These are phyloP conservation scores for Mycena amicta DNA, from an alignment of 768 basidiomycete species.

Conservation along the genomic window DNA sequence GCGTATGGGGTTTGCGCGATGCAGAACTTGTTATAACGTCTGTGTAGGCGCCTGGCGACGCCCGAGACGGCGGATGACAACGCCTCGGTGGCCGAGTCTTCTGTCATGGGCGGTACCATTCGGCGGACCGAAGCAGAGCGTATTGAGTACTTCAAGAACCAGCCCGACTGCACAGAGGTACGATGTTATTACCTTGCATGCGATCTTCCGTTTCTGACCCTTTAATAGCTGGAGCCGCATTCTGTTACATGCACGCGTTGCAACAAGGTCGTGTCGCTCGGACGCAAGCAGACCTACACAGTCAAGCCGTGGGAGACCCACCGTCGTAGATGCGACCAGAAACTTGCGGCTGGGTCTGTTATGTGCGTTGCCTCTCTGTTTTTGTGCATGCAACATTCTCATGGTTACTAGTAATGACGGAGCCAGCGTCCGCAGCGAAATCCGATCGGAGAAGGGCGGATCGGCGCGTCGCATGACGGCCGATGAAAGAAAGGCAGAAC, in stretches of 20 bases:
- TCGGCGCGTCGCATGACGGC: conserved; percentile 31
- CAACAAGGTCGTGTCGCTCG: conserved; percentile 56
- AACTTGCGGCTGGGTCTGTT: conserved; percentile 30
- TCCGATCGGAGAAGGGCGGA: conserved; percentile 10
- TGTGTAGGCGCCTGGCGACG: conserved; percentile 24
- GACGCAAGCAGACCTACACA: conserved; percentile 55
- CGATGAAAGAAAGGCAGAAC: conserved; percentile 49
- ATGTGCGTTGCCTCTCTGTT: conserved; percentile 21
- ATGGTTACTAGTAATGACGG: conserved; percentile 12
- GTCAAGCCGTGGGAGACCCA: conserved; percentile 67
- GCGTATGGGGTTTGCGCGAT: neutral
- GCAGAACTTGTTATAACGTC: neutral
- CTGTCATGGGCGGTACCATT: conserved; percentile 39
- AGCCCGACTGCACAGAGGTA: conserved; percentile 53
- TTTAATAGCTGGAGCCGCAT: conserved; percentile 47
- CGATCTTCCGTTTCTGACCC: neutral
- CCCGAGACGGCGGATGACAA: conserved; percentile 51
- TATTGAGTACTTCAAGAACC: conserved; percentile 63
- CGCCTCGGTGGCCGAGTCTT: conserved; percentile 58
- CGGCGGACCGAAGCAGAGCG: conserved; percentile 66
- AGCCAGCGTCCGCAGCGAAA: conserved; percentile 15
- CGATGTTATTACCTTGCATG: neutral
- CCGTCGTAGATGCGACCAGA: conserved; percentile 53
- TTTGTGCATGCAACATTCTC: neutral
- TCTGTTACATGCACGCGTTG: conserved; percentile 63